Base-by-base conservation (phyloP, 2,329 filamentous ascomycete species). In the Alternaria sp. region DNA sequence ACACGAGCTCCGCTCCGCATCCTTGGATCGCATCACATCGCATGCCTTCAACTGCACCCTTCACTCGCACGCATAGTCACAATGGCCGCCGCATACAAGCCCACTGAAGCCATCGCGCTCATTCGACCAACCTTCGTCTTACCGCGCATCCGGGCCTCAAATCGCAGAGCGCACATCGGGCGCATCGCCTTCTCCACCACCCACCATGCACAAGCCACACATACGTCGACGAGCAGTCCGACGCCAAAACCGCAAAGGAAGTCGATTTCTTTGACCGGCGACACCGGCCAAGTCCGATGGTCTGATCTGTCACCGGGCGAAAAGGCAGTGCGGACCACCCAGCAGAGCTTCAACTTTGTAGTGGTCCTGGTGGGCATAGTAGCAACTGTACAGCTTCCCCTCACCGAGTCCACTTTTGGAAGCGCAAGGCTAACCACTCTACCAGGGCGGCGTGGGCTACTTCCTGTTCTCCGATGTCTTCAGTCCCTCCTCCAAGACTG, bases 291-390 rank as follows among this genome's bases (percentile, higher is more conserved):
- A 67, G 89, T 97, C 1, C 88, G 89, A 5, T 98, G 95, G 95
- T 86, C 84, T 4, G 85, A 96, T 58, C 86, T 98, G 3, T 93
- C 90, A 1, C 83, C 82, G 0, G 83, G 83, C 51, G 95, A 97
- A 78, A 97, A 97, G 80, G 89, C 90, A 3, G 91, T 91, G 23
- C 88, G 95, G 43, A 92, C 93, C 9, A 95, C 93, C 1, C 94
- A 97, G 80, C 95, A 97, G 80, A 91, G 90, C 15, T 91, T 97
- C 83, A 97, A 98, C 80, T 89, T 97, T 68, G 86, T 90, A 68
- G 81, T 97, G 66, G 88, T 97, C 9, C 70, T 93, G 2, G 84
- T 90, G 8, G 95, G 95, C 25, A 81, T 94, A 11, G 86, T 89
- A 32, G 83, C 95, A 71, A 97, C 94, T 36, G 92, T 93, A 84